Conservation (phyloP, 768 basidiomycete species). For the Lentinula raphanica region DNA sequence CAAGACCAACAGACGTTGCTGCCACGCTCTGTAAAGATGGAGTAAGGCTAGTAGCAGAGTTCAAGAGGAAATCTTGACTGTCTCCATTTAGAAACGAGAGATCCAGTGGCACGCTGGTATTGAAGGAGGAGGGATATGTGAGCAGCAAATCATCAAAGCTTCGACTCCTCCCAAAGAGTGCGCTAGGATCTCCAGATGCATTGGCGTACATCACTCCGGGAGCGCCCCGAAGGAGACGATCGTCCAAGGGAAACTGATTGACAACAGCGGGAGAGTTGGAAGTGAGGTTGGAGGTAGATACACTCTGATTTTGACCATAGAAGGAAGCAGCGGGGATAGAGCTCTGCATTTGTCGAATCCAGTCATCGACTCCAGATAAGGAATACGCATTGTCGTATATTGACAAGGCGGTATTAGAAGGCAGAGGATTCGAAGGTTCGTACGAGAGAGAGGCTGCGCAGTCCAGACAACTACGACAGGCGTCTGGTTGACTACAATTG, state of each 20-base stretch:
- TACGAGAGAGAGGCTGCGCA: slow-evolving; percentile 39
- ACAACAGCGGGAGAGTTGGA: neutral
- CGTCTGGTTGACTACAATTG: slow-evolving; percentile 30
- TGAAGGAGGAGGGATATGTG: neutral
- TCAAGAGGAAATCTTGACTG: neutral
- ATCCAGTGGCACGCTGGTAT: neutral
- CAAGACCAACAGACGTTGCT: neutral
- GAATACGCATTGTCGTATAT: slow-evolving; percentile 5
- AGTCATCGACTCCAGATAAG: slow-evolving; percentile 44
- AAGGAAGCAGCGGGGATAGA: neutral
- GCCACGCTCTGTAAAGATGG: neutral
- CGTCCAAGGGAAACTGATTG: neutral
- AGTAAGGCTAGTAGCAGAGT: neutral
- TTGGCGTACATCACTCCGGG: neutral
- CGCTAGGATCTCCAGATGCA: neutral
- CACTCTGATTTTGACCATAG: neutral
- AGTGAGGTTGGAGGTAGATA: neutral
- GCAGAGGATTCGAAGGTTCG: slow-evolving; percentile 30
- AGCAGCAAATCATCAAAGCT: neutral
- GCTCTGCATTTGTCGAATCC: slow-evolving; percentile 43
- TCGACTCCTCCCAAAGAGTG: neutral
- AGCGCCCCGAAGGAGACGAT: neutral
- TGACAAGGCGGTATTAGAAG: slow-evolving; percentile 38
- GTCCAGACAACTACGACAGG: slow-evolving; percentile 51
- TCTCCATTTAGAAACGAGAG: neutral